Evolutionary conservation across 2,329 filamentous ascomycete species (phyloP).

Genomic region (Alternaria sp.): DNA sequence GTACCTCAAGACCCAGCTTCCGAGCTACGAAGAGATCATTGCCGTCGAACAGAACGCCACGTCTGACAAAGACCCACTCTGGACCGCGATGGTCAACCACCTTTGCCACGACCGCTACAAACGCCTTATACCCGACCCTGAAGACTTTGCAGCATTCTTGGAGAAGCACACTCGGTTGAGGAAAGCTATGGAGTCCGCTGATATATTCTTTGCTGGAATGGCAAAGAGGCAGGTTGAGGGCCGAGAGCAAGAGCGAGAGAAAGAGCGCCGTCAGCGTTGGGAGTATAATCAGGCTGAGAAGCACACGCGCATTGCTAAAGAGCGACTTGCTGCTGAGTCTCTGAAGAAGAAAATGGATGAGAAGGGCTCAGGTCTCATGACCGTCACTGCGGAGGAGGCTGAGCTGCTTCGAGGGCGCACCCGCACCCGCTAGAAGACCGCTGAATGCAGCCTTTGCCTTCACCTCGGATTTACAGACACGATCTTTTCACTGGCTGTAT

Average conservation of each 20-base stretch:
- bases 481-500: background rate
- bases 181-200: slow-evolving; percentile 6
- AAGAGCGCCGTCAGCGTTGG: background rate
- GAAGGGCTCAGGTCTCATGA: slow-evolving; percentile 7
- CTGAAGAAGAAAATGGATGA: slow-evolving; percentile 10
- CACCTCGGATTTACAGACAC: background rate
- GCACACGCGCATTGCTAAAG: background rate
- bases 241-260: background rate
- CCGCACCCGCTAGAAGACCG: background rate
- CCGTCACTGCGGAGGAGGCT: slow-evolving; percentile 9
- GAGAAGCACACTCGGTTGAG: slow-evolving; percentile 3
- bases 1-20: slow-evolving; percentile 16
- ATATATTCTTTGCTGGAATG: slow-evolving; percentile 3
- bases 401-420: slow-evolving; percentile 4
- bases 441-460: background rate
- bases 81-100: slow-evolving; percentile 22
- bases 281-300: slow-evolving; percentile 4
- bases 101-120: slow-evolving; percentile 11
- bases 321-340: background rate
- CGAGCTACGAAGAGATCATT: slow-evolving; percentile 19
- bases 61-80: slow-evolving; percentile 17
- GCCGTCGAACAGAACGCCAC: slow-evolving; percentile 10
- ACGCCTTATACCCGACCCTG: slow-evolving; percentile 6
- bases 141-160: slow-evolving; percentile 9
- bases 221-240: background rate